Percentiles rank a stretch among this genome's conserved stretches.
Evolutionary conservation across 768 basidiomycete genomes (phyloP).

Genomic region (Calocera viscosa): DNA sequence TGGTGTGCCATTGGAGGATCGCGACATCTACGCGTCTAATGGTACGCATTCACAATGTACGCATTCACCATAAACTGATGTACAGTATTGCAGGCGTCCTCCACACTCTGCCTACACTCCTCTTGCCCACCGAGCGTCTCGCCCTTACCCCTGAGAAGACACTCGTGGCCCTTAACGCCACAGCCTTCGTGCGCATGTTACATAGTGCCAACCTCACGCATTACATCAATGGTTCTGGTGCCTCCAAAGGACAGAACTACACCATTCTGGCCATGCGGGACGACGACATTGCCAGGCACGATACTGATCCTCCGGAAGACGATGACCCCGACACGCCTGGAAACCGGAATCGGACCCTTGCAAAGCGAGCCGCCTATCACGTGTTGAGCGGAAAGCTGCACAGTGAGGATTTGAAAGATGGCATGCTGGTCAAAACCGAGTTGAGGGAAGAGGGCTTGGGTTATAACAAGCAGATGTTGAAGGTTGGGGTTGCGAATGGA

Average conservation of each 20-base stretch:
- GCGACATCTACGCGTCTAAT: constrained; percentile 85
- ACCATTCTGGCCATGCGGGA: constrained; percentile 90
- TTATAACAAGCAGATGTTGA: constrained; percentile 56
- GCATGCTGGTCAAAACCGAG: constrained; percentile 68
- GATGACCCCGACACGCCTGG: constrained; percentile 43
- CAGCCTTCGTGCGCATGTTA: constrained; percentile 75
- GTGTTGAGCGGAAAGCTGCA: constrained; percentile 75
- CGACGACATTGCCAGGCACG: constrained; percentile 46
- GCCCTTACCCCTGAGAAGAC: constrained; percentile 88
- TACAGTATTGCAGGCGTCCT: constrained; percentile 47
- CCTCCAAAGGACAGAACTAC: constrained; percentile 33
- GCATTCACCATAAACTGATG: neutral
- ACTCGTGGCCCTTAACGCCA: constrained; percentile 83
- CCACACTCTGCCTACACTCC: constrained; percentile 73
- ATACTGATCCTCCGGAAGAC: constrained; percentile 24
- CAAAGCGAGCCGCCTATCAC: constrained; percentile 73
- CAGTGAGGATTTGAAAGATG: constrained; percentile 54
- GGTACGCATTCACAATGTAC: constrained; percentile 26
- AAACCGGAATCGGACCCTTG: constrained; percentile 51
- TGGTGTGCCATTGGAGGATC: constrained; percentile 25
- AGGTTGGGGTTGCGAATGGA: constrained; percentile 49
- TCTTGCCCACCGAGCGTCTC: constrained; percentile 63
- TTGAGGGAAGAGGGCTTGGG: constrained; percentile 58
- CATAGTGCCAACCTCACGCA: constrained; percentile 62
- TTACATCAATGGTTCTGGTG: constrained; percentile 52